Evolutionary conservation across 106 monocot genomes (phyloP), one percentile per base, ranked within the genome.

Genomic region (Dactylorhiza incarnata): DNA sequence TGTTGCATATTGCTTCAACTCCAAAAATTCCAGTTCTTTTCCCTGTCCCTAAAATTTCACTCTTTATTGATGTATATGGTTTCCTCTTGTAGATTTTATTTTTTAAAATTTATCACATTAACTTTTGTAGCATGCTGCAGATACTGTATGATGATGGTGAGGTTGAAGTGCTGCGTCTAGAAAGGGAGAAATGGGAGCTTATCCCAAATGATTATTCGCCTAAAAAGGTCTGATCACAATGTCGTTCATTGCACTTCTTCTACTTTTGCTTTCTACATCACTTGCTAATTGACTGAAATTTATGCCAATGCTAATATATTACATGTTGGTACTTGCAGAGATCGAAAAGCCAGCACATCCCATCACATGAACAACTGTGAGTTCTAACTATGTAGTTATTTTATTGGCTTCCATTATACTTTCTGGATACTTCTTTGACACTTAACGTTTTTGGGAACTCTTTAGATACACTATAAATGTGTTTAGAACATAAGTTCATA

Each of bases 141-240:
- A 82, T 97, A 75, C 44, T 84, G 13, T 97, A 97, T 73, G 93
- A 93, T 79, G 96, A 97, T 83, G 96, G 96, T 76, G 96, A 97
- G 75, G 72, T 84, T 16, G 96, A 97, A 81, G 79, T 93, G 55
- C 89, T 97, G 52, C 76, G 68, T 58, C 79, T 97, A 75, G 72
- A 80, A 16, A 97, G 91, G 79, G 89, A 97, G 82, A 86, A 82
- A 72, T 97, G 96, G 96, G 84, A 91, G 53, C 70, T 84, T 45
- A 49, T 89, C 47, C 45, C 47, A 72, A 73, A 61, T 58, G 65
- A 43, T 56, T 22, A 44, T 43, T 26, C 59, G 6, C 81, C 89
- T 44, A 79, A 54, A 79, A 97, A 96, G 88, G 96, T 96, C 9
- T 56, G 45, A 25, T 12, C 66, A 66, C 17, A 12, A 2, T 66